Evolutionary conservation across 768 basidiomycete species (phyloP).

Genomic region (Leccinum uliginosum): DNA sequence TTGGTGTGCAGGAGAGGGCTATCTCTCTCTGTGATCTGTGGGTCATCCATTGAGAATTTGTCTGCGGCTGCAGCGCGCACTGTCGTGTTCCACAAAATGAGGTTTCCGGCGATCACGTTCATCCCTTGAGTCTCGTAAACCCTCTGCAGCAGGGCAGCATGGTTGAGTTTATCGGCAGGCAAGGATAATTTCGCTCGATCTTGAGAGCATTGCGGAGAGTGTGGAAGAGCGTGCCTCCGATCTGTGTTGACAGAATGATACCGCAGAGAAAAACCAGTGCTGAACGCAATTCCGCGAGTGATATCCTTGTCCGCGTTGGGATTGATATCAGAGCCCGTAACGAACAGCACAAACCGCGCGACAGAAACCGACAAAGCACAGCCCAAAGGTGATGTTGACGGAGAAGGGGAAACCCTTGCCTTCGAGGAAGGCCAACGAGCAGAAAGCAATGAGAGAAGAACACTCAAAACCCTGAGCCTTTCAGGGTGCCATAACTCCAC

Average conservation of each 20-base stretch:
- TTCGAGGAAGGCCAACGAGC: constrained; percentile 12
- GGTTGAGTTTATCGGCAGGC: constrained; percentile 45
- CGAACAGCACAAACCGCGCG: constrained; percentile 56
- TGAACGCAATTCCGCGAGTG: constrained; percentile 64
- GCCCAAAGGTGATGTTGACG: constrained; percentile 49
- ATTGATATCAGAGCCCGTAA: constrained; percentile 80
- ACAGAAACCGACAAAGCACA: constrained; percentile 54
- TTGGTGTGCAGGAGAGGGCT: constrained; percentile 38
- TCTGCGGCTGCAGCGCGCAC: constrained; percentile 65
- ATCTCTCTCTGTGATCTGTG: constrained; percentile 51
- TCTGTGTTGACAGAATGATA: constrained; percentile 45
- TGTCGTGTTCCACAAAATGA: constrained; percentile 45
- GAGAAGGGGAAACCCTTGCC: constrained; percentile 13
- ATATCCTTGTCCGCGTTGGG: constrained; percentile 61
- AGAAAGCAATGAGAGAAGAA: constrained; percentile 42
- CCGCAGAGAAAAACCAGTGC: constrained; percentile 48
- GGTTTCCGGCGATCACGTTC: constrained; percentile 39
- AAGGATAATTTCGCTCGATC: constrained; percentile 53
- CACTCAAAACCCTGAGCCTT: constrained; percentile 50
- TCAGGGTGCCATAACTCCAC: constrained; percentile 65
- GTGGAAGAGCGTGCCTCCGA: constrained; percentile 15
- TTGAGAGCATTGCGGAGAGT: constrained; percentile 33
- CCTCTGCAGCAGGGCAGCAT: constrained; percentile 41
- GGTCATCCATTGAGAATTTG: constrained; percentile 63
- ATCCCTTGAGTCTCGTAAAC: constrained; percentile 30